phyloP scores from a whole-genome alignment of 2,329 filamentous ascomycete species.

The Arthrobotrys sinensis region DNA sequence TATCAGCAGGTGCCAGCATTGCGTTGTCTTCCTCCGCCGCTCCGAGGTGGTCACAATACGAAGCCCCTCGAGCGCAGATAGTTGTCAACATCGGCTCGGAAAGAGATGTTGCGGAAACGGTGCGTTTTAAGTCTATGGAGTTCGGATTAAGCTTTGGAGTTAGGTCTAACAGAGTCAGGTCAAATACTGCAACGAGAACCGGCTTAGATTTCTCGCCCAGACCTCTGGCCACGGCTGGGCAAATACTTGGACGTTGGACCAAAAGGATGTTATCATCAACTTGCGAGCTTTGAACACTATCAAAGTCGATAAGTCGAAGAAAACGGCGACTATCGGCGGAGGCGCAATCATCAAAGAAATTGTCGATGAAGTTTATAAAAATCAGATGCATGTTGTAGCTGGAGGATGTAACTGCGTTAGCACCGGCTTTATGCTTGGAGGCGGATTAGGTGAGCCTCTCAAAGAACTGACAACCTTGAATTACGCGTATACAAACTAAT shows the following conservation, averaged over 20 bases:
- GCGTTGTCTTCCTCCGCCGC: constrained; percentile 49
- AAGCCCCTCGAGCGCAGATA: constrained; percentile 38
- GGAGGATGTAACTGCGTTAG: constrained; percentile 55
- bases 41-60: constrained; percentile 51
- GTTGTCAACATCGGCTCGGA: constrained; percentile 50
- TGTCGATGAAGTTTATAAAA: constrained; percentile 49
- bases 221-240: constrained; percentile 58
- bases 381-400: constrained; percentile 51
- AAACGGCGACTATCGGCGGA: constrained; percentile 61
- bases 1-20: constrained; percentile 47
- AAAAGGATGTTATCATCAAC: constrained; percentile 60
- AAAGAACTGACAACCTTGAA: neutral
- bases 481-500: neutral
- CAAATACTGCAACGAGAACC: constrained; percentile 58
- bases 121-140: neutral
- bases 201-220: constrained; percentile 49
- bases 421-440: constrained; percentile 52
- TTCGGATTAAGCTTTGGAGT: neutral
- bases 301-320: constrained; percentile 48
- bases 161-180: constrained; percentile 36
- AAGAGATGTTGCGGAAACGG: constrained; percentile 48
- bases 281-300: constrained; percentile 47
- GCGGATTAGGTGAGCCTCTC: constrained; percentile 36
- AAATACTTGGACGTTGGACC: constrained; percentile 49
- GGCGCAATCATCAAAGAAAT: constrained; percentile 61